These are phyloP conservation scores for Aspergillus pseudoglaucus DNA, from an alignment of 2,329 filamentous ascomycete genomes.

Conservation along the genomic window DNA sequence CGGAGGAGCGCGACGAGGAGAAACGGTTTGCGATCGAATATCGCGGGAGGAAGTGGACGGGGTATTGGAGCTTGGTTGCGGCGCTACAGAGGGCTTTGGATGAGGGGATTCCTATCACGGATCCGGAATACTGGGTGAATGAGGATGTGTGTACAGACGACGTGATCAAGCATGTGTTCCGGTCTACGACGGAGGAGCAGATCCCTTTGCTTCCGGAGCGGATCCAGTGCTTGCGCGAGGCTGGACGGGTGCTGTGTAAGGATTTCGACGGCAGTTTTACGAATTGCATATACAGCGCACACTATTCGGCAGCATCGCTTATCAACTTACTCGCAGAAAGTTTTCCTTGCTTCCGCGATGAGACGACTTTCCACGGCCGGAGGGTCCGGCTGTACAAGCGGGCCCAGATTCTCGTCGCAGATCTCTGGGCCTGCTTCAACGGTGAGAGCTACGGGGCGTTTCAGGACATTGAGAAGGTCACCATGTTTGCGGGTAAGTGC, in stretches of 20 bases:
- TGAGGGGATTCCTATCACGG: slow-evolving; percentile 86
- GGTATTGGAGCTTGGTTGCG: slow-evolving; percentile 92
- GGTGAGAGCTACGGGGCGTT: slow-evolving; percentile 74
- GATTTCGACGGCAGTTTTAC: slow-evolving; percentile 69
- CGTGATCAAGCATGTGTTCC: slow-evolving; percentile 68
- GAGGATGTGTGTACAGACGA: slow-evolving; percentile 70
- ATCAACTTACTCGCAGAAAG: slow-evolving; percentile 79
- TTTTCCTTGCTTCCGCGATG: slow-evolving; percentile 82
- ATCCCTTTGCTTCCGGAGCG: slow-evolving; percentile 79
- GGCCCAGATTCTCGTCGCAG: slow-evolving; percentile 91
- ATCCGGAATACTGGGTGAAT: slow-evolving; percentile 76
- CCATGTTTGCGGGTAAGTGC: slow-evolving; percentile 74
- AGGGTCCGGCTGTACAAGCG: slow-evolving; percentile 82
- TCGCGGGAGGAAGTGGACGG: slow-evolving; percentile 74
- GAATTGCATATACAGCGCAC: slow-evolving; percentile 66
- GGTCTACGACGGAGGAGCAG: slow-evolving; percentile 76
- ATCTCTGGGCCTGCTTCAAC: slow-evolving; percentile 93
- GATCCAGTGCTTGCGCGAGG: slow-evolving; percentile 72
- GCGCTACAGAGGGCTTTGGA: slow-evolving; percentile 80
- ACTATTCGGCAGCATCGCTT: slow-evolving; percentile 72
- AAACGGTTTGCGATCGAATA: slow-evolving; percentile 81
- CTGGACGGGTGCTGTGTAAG: slow-evolving; percentile 72
- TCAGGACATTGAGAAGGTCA: slow-evolving; percentile 86
- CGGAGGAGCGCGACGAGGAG: slow-evolving; percentile 54
- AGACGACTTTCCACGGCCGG: slow-evolving; percentile 65